Percentiles rank a stretch among this genome's conserved stretches.
Evolutionary conservation across 345 rosid species (phyloP).

Genomic region (Gossypium rotundifolium): DNA sequence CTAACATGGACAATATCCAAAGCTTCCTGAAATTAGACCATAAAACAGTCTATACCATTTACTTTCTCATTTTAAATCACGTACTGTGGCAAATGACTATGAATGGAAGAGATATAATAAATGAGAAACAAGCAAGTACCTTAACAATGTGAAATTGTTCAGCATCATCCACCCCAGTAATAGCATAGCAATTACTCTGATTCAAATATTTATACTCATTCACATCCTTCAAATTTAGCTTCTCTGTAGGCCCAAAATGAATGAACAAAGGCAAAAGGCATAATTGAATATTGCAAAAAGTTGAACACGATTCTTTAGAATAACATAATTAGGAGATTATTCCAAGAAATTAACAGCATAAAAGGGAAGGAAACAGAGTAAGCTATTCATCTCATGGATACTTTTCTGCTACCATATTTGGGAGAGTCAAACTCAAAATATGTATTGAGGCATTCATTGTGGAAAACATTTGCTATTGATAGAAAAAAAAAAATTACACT

Average conservation of each 20-base stretch:
- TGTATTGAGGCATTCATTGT: not conserved
- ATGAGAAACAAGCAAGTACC: constrained; percentile 34
- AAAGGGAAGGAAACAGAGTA: not conserved
- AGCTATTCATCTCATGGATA: not conserved
- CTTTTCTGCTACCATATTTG: not conserved
- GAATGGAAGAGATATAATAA: not conserved
- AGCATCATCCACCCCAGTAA: constrained; percentile 80
- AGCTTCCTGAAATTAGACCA: constrained; percentile 66
- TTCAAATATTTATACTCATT: constrained; percentile 74
- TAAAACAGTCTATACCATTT: constrained; percentile 6
- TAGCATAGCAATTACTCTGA: constrained; percentile 78
- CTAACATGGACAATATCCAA: constrained; percentile 89
- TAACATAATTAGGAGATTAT: not conserved
- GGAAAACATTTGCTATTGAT: not conserved
- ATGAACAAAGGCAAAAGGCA: constrained; percentile 1
- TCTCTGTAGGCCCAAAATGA: constrained; percentile 45
- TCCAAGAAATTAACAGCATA: not conserved
- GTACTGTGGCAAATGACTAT: constrained; percentile 1
- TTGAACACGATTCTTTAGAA: constrained; percentile 4
- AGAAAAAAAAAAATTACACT: not conserved
- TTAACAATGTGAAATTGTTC: constrained; percentile 57
- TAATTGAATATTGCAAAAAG: not conserved
- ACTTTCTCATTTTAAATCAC: constrained; percentile 1
- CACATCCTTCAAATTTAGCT: constrained; percentile 70
- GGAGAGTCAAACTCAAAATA: not conserved